Percentiles rank a stretch among this genome's conserved stretches.
These are phyloP conservation scores for Ustilago xerochloae DNA, from an alignment of 1,284 basidiomycete genomes.

Conservation along the genomic window DNA sequence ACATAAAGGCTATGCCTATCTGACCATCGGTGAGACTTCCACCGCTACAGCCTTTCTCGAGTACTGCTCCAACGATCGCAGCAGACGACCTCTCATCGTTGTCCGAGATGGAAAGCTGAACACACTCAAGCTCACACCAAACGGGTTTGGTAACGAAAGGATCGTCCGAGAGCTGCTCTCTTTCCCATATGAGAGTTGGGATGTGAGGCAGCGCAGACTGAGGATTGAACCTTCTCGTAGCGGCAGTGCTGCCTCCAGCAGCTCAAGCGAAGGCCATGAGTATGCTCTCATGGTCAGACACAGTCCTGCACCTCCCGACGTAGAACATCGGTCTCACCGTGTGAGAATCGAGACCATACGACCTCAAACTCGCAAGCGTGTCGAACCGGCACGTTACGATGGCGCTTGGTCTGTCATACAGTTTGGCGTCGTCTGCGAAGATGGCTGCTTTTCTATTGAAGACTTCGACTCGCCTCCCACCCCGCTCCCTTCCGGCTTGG, in stretches of 20 bases:
- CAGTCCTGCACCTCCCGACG: background rate
- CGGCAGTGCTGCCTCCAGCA: background rate
- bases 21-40: conserved; percentile 31
- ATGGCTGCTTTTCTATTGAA: conserved; percentile 41
- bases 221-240: background rate
- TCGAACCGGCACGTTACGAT: conserved; percentile 1
- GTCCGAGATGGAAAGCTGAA: conserved; percentile 7
- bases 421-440: conserved; percentile 36
- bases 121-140: conserved; percentile 20
- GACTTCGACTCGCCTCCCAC: conserved; percentile 12
- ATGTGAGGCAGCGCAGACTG: conserved; percentile 9
- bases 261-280: conserved; percentile 4
- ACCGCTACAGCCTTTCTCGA: conserved; percentile 24
- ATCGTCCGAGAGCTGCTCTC: conserved; percentile 13
- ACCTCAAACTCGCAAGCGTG: background rate
- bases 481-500: conserved; percentile 23
- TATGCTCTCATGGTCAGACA: background rate
- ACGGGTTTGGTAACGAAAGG: conserved; percentile 14
- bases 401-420: conserved; percentile 24
- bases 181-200: conserved; percentile 17
- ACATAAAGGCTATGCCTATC: conserved; percentile 21
- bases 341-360: background rate
- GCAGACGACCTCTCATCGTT: conserved; percentile 6
- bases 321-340: background rate
- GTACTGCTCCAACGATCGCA: conserved; percentile 10